A percentile compares a stretch with the other conserved stretches of the same genome.
Evolutionary conservation across 768 basidiomycete species (phyloP).

Genomic region (Solioccasus polychromus): DNA sequence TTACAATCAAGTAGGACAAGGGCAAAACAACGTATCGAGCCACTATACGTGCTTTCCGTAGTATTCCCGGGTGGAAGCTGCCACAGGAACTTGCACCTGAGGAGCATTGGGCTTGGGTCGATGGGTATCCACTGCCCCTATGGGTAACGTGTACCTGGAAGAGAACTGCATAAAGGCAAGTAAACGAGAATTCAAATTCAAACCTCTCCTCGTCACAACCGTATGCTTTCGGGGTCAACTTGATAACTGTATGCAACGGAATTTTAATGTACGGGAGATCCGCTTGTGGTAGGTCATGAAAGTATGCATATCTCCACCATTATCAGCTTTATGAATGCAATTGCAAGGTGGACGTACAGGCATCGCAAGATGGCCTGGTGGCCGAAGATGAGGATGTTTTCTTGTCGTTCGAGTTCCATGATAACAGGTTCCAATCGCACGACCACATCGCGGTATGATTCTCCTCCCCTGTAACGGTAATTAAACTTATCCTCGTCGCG

Average conservation of each 20-base stretch:
- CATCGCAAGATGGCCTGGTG: conserved; percentile 91
- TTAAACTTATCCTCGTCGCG: conserved; percentile 99
- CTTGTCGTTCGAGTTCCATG: conserved; percentile 97
- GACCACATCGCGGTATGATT: conserved; percentile 97
- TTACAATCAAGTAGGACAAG: no score
- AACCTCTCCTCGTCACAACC: conserved; percentile 97
- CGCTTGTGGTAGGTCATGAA: conserved; percentile 85
- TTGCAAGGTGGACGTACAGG: conserved; percentile 43
- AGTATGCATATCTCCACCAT: conserved; percentile 84
- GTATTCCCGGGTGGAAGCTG: conserved; percentile 35
- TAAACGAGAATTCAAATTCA: conserved; percentile 12
- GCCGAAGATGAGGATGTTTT: conserved; percentile 94
- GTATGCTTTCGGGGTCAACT: conserved; percentile 96
- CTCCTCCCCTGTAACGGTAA: conserved; percentile 95
- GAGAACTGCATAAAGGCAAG: not conserved
- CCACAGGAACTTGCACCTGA: conserved; percentile 18
- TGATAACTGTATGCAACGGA: conserved; percentile 95
- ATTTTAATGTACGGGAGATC: conserved; percentile 99
- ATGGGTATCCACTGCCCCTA: conserved; percentile 92
- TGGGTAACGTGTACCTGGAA: conserved; percentile 80
- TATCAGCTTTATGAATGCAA: not conserved
- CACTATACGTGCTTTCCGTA: conserved; percentile 25
- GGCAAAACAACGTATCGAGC: not conserved
- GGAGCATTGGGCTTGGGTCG: conserved; percentile 50
- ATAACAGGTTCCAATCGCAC: conserved; percentile 95